phyloP scores from a whole-genome alignment of 805 yeast genomes.

The Wickerhamomyces kurtzmanii region DNA sequence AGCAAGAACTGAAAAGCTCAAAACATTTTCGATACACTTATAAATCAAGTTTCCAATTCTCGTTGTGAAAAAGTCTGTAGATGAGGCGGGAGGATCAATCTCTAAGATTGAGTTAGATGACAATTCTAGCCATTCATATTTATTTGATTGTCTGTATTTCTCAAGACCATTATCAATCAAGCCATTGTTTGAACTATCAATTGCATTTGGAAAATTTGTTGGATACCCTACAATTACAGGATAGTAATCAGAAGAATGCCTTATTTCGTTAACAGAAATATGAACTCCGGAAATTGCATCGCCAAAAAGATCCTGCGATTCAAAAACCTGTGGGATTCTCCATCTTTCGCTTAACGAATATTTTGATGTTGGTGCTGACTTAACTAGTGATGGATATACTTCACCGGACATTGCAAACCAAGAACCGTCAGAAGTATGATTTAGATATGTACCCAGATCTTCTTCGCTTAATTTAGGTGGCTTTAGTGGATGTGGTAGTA shows the following conservation, averaged over 20 bases:
- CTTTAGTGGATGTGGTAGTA: constrained; percentile 61
- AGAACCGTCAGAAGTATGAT: constrained; percentile 48
- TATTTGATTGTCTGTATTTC: constrained; percentile 2
- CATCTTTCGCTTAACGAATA: constrained; percentile 36
- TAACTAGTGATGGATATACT: constrained; percentile 73
- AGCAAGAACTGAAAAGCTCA: constrained; percentile 22
- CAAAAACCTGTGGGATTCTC: constrained; percentile 27
- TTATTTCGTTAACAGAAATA: constrained; percentile 7
- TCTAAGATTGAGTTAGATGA: constrained; percentile 10
- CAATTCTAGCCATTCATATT: constrained; percentile 8
- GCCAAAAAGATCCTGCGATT: constrained; percentile 26
- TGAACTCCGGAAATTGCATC: constrained; percentile 45
- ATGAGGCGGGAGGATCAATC: constrained; percentile 15
- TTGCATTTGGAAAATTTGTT: constrained; percentile 9
- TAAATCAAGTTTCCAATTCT: constrained; percentile 20
- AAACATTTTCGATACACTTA: constrained; percentile 27
- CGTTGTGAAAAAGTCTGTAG: constrained; percentile 10
- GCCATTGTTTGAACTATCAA: constrained; percentile 3
- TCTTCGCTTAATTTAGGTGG: constrained; percentile 13
- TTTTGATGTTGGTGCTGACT: constrained; percentile 66
- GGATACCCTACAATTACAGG: constrained; percentile 11
- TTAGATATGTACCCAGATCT: constrained; percentile 52
- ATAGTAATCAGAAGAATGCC: constrained; percentile 2
- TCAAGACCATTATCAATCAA: constrained; percentile 2
- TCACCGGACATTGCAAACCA: constrained; percentile 84